Base-by-base conservation (phyloP, 768 basidiomycete genomes). In the Termitomyces sp. region DNA sequence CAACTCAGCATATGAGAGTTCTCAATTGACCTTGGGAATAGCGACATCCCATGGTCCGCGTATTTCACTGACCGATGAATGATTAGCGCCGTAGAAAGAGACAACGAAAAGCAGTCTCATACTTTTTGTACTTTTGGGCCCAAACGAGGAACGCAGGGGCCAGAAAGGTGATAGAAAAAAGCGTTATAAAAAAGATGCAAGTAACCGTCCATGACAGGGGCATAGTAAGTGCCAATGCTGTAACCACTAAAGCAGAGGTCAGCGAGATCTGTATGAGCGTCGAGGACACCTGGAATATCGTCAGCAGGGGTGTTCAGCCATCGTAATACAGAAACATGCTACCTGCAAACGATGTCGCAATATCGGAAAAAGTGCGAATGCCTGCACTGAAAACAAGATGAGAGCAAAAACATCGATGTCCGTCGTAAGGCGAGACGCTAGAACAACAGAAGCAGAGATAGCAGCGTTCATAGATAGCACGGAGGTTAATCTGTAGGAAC, bases 41-140 rank as follows among this genome's bases (percentile, higher is more conserved):
- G 91, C 91, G 25, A 89, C 88, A 67, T 94, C 92, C 92, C 92
- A 94, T 58, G 91, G 88, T 9, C 92, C 92, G 56, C 89, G 82
- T 67, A 94, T 87, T 72, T 92, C 90, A 68, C 91, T 94, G 64
- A 51, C 61, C 32, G 29, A 6, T 3, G 57, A 53, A 15, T 49
- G 9, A n/a, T 52, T 27, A 53, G 50, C n/a, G 10, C 0, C 10
- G n/a, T 54, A 23, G 42, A 47, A 46, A 39, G 16, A 50, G 39
- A 52, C n/a, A 41, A 20, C n/a, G 52, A 47, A n/a, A 41, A 50
- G 38, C 56, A 59, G 52, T 57, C 31, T 77, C 86, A 36, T 64
- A 85, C 90, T 94, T 93, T 76, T 94, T 94, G 74, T 83, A 91
- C 68, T 79, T 79, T 71, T 94, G 90, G 3, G 90, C 91, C 89